Evolutionary conservation across 176 grass and related monocot genomes (phyloP).

Genomic region (Aegilops bicornis): DNA sequence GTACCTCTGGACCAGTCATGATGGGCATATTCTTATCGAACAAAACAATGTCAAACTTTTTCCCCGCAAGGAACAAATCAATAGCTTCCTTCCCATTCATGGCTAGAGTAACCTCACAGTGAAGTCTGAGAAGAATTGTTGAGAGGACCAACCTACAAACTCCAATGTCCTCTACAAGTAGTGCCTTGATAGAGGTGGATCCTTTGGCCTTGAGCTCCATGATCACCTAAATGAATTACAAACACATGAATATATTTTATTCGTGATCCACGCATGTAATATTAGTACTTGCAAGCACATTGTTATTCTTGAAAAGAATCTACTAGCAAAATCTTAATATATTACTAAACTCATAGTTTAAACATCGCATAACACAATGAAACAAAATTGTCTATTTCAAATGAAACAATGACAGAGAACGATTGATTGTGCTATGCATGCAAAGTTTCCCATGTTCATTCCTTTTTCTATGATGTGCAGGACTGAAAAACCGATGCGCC

Average conservation of each 20-base stretch:
- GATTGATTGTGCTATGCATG: neutral
- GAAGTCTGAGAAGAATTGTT: neutral
- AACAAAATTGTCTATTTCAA: neutral
- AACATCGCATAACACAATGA: neutral
- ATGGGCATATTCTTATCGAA: slow-evolving; percentile 24
- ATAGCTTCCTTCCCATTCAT: slow-evolving; percentile 33
- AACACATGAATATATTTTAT: neutral
- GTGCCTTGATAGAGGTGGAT: neutral
- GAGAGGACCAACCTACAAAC: neutral
- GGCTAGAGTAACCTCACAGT: neutral
- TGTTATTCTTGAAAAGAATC: neutral
- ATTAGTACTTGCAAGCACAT: neutral
- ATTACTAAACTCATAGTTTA: neutral
- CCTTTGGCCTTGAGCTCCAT: neutral
- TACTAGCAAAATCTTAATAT: neutral
- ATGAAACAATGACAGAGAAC: neutral
- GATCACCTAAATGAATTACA: neutral
- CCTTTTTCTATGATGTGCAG: neutral
- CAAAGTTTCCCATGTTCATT: neutral
- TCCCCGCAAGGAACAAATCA: slow-evolving; percentile 18
- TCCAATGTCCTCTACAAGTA: slow-evolving; percentile 19
- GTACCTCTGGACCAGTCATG: slow-evolving; percentile 10
- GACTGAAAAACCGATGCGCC: neutral
- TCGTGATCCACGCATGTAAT: neutral
- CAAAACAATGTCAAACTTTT: slow-evolving; percentile 33